These are phyloP conservation scores for Selaginella tamariscina DNA, from an alignment of 75 land plant species.

Conservation along the genomic window DNA sequence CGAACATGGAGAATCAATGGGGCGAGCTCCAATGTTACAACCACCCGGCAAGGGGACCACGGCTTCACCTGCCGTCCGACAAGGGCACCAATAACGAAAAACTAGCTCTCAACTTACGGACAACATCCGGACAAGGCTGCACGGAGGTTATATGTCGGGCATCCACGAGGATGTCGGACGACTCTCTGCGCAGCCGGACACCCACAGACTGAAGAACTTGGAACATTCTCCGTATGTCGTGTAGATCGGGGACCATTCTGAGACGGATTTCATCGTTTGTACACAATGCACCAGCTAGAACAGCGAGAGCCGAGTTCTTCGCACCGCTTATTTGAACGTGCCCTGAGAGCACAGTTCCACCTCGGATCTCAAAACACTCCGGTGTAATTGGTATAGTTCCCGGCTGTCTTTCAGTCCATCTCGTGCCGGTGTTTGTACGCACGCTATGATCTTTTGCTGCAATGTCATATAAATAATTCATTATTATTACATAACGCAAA, in stretches of 20 bases:
- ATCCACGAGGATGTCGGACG: slow-evolving; percentile 22
- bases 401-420: too few species aligned
- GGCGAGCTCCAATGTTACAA: slow-evolving; percentile 55
- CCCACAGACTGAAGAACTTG: slow-evolving; percentile 45
- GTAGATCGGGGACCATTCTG: slow-evolving; percentile 34
- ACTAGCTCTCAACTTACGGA: slow-evolving; percentile 48
- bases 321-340: slow-evolving; percentile 52
- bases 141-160: slow-evolving; percentile 23
- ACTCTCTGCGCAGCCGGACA: slow-evolving; percentile 23
- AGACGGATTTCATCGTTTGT: slow-evolving; percentile 27
- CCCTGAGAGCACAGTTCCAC: slow-evolving; percentile 39
- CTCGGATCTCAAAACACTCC: slow-evolving; percentile 28
- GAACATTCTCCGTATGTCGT: slow-evolving; percentile 44
- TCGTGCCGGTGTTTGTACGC: too few species aligned
- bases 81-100: slow-evolving; percentile 57
- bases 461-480: too few species aligned
- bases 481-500: too few species aligned
- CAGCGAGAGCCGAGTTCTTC: slow-evolving; percentile 54
- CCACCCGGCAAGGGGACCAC: slow-evolving; percentile 60
- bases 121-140: slow-evolving; percentile 37
- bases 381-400: too few species aligned
- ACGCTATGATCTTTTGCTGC: too few species aligned
- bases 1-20: slow-evolving; percentile 50
- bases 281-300: slow-evolving; percentile 55
- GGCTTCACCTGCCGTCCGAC: slow-evolving; percentile 53